phyloP scores from a whole-genome alignment of 176 grass and related monocot genomes.

The Luzula sylvatica region DNA sequence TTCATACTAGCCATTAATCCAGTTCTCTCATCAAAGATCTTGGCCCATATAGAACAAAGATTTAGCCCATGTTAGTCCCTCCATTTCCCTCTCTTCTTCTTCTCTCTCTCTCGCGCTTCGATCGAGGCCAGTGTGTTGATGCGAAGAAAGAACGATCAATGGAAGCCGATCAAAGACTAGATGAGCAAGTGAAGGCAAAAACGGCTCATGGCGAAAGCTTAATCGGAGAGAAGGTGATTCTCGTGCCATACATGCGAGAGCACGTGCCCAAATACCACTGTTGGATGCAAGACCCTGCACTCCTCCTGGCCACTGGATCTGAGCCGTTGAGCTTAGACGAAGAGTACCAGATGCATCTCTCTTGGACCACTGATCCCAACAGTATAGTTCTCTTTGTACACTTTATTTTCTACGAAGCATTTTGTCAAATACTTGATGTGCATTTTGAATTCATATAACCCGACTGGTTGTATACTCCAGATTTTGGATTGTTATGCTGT shows the following conservation, averaged over 20 bases:
- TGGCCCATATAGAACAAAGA: too few species aligned
- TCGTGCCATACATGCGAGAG: slow-evolving; percentile 71
- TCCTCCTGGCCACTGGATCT: slow-evolving; percentile 72
- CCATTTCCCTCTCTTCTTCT: too few species aligned
- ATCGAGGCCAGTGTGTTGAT: too few species aligned
- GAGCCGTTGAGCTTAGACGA: slow-evolving; percentile 65
- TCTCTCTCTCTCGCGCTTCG: too few species aligned
- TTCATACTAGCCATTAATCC: too few species aligned
- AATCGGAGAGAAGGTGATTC: slow-evolving; percentile 33
- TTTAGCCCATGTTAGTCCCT: too few species aligned
- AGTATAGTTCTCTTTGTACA: slow-evolving; percentile 23
- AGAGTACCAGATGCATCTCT: slow-evolving; percentile 71
- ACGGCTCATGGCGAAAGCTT: slow-evolving; percentile 23
- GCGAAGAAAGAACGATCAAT: too few species aligned
- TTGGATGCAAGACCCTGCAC: slow-evolving; percentile 76
- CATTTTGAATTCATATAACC: too few species aligned
- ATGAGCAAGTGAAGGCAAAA: not conserved
- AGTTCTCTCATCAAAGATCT: too few species aligned
- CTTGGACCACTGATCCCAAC: slow-evolving; percentile 53
- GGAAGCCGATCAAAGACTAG: too few species aligned
- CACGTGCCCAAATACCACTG: slow-evolving; percentile 71
- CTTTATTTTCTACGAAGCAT: not conserved
- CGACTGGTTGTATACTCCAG: not conserved
- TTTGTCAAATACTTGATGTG: too few species aligned
- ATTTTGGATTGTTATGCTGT: slow-evolving; percentile 11